Conservation (phyloP, 1,139 yeast species). For the Magnusiomyces paraingens region DNA sequence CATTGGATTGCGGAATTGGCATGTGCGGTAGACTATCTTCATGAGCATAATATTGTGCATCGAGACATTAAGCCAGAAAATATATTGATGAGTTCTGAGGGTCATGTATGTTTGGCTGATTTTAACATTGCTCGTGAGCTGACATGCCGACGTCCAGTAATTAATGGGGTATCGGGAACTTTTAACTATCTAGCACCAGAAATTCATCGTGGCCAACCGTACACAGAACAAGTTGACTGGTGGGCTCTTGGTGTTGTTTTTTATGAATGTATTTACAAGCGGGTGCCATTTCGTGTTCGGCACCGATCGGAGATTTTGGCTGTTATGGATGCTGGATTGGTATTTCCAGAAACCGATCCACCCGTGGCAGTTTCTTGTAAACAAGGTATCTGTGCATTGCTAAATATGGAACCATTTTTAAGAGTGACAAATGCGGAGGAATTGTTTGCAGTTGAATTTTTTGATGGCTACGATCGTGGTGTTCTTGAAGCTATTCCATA, state of each 20-base stretch:
- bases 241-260: slow-evolving; percentile 87
- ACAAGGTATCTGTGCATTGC: slow-evolving; percentile 24
- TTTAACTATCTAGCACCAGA: slow-evolving; percentile 92
- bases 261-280: slow-evolving; percentile 73
- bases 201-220: slow-evolving; percentile 57
- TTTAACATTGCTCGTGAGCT: slow-evolving; percentile 46
- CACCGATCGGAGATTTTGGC: slow-evolving; percentile 12
- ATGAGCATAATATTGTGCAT: slow-evolving; percentile 56
- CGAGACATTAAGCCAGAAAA: slow-evolving; percentile 69
- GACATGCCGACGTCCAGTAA: slow-evolving; percentile 26
- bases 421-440: slow-evolving; percentile 19
- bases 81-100: slow-evolving; percentile 57
- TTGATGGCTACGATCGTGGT: slow-evolving; percentile 17
- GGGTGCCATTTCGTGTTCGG: slow-evolving; percentile 75
- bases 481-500: slow-evolving; percentile 14
- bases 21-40: slow-evolving; percentile 61
- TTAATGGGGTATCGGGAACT: slow-evolving; percentile 70
- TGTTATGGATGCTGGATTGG: slow-evolving; percentile 8
- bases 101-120: slow-evolving; percentile 67
- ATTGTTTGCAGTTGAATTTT: slow-evolving; percentile 21
- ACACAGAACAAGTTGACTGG: slow-evolving; percentile 78
- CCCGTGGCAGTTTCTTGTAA: slow-evolving; percentile 23
- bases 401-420: slow-evolving; percentile 20
- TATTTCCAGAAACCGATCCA: slow-evolving; percentile 21
- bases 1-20: slow-evolving; percentile 64